phyloP scores from a whole-genome alignment of 257 asterid genomes.

The Haberlea rhodopensis region DNA sequence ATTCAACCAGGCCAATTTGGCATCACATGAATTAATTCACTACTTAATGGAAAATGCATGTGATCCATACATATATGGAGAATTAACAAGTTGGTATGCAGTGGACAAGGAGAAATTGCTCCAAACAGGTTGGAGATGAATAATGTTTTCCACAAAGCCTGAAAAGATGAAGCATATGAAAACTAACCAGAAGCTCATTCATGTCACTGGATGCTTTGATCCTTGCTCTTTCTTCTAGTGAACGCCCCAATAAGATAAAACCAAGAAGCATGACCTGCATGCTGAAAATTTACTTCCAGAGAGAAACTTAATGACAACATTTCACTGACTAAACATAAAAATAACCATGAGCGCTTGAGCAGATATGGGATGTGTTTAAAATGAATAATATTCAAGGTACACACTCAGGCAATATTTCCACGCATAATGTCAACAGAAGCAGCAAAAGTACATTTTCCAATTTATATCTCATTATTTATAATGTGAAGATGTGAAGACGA shows the following conservation, averaged over 20 bases:
- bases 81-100: slow-evolving; percentile 5
- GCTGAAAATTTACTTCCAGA: slow-evolving; percentile 52
- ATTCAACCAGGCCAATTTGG: slow-evolving; percentile 5
- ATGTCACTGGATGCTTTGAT: slow-evolving; percentile 94
- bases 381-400: background rate
- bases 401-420: background rate
- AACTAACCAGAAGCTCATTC: slow-evolving; percentile 90
- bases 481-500: background rate
- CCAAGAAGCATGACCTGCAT: slow-evolving; percentile 99
- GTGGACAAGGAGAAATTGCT: slow-evolving; percentile 21
- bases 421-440: background rate
- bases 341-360: background rate
- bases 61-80: slow-evolving; percentile 16
- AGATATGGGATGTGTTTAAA: background rate
- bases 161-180: background rate
- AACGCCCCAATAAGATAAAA: slow-evolving; percentile 88
- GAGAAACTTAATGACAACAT: slow-evolving; percentile 35
- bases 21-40: slow-evolving; percentile 7
- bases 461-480: background rate
- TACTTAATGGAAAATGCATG: slow-evolving; percentile 13
- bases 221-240: slow-evolving; percentile 96
- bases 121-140: slow-evolving; percentile 13
- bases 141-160: background rate
- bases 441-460: slow-evolving; percentile 1
- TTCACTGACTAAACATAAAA: background rate